Conservation (phyloP, 805 yeast species). For the Ogataea methanolica region DNA sequence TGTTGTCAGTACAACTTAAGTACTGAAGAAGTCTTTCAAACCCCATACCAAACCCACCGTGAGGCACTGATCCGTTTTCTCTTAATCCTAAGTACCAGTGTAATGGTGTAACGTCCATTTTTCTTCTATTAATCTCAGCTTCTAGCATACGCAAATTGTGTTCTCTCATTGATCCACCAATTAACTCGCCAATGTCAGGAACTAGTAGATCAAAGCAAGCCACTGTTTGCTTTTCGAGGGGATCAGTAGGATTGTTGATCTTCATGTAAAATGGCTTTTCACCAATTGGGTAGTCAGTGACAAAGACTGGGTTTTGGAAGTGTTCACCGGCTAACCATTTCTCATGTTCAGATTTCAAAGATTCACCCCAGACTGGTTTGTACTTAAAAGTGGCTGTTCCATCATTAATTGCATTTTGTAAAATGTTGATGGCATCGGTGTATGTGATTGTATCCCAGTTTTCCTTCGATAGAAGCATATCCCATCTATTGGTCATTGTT, state of each 20-base stretch:
- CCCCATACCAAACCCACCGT: conserved; percentile 97
- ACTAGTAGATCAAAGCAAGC: conserved; percentile 86
- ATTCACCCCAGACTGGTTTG: conserved; percentile 63
- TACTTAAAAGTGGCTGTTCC: conserved; percentile 34
- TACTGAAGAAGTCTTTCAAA: conserved; percentile 80
- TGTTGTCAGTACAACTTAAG: conserved; percentile 68
- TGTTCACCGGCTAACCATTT: conserved; percentile 76
- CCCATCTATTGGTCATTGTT: conserved; percentile 54
- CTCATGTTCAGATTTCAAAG: conserved; percentile 81
- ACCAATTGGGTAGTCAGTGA: conserved; percentile 76
- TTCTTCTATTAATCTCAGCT: conserved; percentile 44
- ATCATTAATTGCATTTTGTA: conserved; percentile 31
- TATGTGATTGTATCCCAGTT: conserved; percentile 74
- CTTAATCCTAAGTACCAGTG: conserved; percentile 80
- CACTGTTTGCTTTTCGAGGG: conserved; percentile 46
- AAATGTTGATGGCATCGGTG: conserved; percentile 61
- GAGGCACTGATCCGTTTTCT: conserved; percentile 78
- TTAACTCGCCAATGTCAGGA: conserved; percentile 89
- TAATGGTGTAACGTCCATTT: conserved; percentile 56
- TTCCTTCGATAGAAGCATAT: conserved; percentile 34
- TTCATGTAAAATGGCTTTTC: conserved; percentile 95
- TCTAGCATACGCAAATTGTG: conserved; percentile 47
- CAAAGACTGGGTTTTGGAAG: conserved; percentile 74
- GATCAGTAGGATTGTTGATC: conserved; percentile 24
- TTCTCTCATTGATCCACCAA: conserved; percentile 94